Evolutionary conservation across 805 yeast genomes (phyloP), one percentile per base, ranked within the genome.

Genomic region (Lachancea quebecensis): DNA sequence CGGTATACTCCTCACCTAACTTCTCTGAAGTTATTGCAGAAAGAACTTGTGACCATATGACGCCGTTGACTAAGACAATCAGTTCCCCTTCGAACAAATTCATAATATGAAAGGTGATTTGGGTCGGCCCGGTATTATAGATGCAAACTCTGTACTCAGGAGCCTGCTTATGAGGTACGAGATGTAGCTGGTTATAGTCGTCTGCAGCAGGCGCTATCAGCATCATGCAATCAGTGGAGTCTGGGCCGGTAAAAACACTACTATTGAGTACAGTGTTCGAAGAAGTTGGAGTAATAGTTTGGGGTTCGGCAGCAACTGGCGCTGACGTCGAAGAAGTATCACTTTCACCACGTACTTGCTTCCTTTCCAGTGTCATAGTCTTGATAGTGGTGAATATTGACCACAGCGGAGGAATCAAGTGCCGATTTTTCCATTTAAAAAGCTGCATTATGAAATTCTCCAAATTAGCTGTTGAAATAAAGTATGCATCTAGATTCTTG

Each of bases 1-100:
- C 72, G n/a, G 79, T 70, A 42, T 73, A 65, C 43, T 75, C 77
- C 38, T 75, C 74, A 29, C 72, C 72, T 17, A 66, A 66, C 14
- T 68, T 58, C 12, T 69, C 67, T 39, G 57, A 42, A 7, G 58
- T 50, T 2, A 63, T 48, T 8, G 79, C 79, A 33, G 76, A 69
- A 0, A 79, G 71, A 1, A 79, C 78, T 55, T 81, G 86, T 21
- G 79, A 75, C 89, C 89, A 82, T 11, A 76, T 71, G 17, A 82
- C 73, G 17, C 86, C 87, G 54, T 82, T 82, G 4, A 82, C 86
- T 44, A 69, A 63, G 10, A 72, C 72, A 38, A 69, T 64, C 5
- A 74, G 57, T 44, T 65, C 72, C 41, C 71, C 70, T 44, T 69
- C 66, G 38, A 61, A 58, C 15, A 70, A 70, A 41, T 75, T 71